Base-by-base conservation (phyloP, 2,329 filamentous ascomycete genomes). In the Penicillium polonicum region DNA sequence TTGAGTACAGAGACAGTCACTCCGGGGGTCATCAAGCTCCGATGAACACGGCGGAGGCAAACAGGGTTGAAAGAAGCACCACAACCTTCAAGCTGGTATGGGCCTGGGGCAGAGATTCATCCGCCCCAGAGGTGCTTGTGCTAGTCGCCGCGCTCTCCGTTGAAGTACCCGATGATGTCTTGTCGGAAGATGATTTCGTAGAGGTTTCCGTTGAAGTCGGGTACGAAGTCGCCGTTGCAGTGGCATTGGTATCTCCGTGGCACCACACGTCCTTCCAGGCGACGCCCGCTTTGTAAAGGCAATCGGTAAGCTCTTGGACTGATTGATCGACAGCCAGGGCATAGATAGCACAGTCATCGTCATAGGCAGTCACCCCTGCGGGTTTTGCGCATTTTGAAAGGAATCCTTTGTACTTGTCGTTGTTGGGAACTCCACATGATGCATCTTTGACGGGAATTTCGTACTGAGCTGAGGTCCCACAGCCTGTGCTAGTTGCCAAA, bases 241-340 rank as follows among this genome's bases (percentile, higher is more conserved):
- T 67, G 3, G 55, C 62, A 57, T 65, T 68, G 15, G 52, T 60
- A n/a, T 43, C 25, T 1, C 65, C 63, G 27, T 55, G 45, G 23
- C 67, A 70, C 64, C 66, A 70, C 4, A 69, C 68, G 53, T 70
- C 64, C 15, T 63, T 53, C 61, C 64, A 70, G 1, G 52, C 48
- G 2, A 70, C 61, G 1, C 62, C 63, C 1, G 60, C 61, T 4
- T 65, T 52, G 35, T 67, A 70, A 5, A 70, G 59, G 42, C 68
- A 70, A 9, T 64, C 49, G 2, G 60, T 70, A 15, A 70, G 62
- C 4, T 65, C 56, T n/a, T 69, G 55, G 21, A 68, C 61, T 13
- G 60, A 65, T 39, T 70, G 68, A 31, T 60, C 61, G 5, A 60
- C 45, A 1, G 68, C 65, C 2, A 64, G 61, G 13, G 57, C 57